Conservation (phyloP, 2,329 filamentous ascomycete species). For the Sarocladiaceae sp. region DNA sequence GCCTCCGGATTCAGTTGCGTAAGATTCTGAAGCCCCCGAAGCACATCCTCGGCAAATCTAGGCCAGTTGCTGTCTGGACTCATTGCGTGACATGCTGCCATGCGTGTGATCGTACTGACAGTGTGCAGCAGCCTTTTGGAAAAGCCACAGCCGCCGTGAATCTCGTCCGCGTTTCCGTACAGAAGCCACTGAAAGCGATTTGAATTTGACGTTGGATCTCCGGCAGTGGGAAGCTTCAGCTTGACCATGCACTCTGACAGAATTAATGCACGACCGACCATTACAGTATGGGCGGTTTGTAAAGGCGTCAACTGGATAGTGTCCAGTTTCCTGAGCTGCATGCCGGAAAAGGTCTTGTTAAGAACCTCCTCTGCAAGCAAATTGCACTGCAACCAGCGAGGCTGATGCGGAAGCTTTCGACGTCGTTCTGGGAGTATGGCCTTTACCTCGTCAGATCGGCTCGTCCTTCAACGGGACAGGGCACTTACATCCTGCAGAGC, state of each 20-base stretch:
- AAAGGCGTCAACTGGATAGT: constrained; percentile 30
- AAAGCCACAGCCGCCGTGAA: constrained; percentile 38
- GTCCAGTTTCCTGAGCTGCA: constrained; percentile 28
- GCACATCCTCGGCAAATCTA: neutral
- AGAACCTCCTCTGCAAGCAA: constrained; percentile 29
- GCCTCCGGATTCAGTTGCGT: constrained; percentile 16
- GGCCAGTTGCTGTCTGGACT: neutral
- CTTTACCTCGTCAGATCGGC: constrained; percentile 14
- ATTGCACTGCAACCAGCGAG: constrained; percentile 35
- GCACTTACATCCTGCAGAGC: constrained; percentile 35
- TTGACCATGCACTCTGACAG: constrained; percentile 34
- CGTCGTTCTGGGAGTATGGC: constrained; percentile 34
- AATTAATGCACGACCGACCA: constrained; percentile 34
- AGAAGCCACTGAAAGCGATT: constrained; percentile 34
- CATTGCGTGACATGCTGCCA: constrained; percentile 18
- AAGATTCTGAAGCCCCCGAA: neutral
- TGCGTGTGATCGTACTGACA: constrained; percentile 33
- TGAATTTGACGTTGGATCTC: constrained; percentile 24
- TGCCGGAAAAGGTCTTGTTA: constrained; percentile 29
- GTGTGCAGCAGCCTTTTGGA: constrained; percentile 33
- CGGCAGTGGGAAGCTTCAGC: constrained; percentile 22
- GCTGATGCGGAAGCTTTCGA: constrained; percentile 23
- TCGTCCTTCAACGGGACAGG: neutral
- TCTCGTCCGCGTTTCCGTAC: constrained; percentile 33
- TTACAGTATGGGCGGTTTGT: constrained; percentile 33